phyloP scores from a whole-genome alignment of 805 yeast species.

The Ogataea dorogensis region DNA sequence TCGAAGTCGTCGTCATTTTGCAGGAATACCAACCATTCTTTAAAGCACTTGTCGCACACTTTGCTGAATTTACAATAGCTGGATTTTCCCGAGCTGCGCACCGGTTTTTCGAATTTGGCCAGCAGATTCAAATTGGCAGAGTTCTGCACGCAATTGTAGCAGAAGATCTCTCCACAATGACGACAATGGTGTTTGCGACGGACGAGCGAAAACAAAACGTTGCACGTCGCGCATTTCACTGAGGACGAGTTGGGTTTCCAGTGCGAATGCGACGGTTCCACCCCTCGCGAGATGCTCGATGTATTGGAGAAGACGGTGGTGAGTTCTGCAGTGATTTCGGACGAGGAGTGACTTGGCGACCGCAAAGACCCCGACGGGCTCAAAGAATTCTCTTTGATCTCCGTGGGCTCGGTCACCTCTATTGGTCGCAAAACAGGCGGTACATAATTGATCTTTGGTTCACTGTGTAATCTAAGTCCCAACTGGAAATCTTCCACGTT shows the following conservation, averaged over 20 bases:
- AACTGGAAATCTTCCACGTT: slow-evolving; percentile 7
- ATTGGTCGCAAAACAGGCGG: slow-evolving; percentile 56
- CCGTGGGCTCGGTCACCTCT: slow-evolving; percentile 9
- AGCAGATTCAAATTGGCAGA: slow-evolving; percentile 34
- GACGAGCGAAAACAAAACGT: slow-evolving; percentile 27
- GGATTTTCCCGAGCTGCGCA: slow-evolving; percentile 3
- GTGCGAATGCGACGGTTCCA: slow-evolving; percentile 51
- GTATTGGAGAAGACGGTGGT: slow-evolving; percentile 17
- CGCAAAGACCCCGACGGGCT: not conserved
- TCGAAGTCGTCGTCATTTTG: slow-evolving; percentile 28
- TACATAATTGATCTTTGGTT: slow-evolving; percentile 44
- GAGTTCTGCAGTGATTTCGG: slow-evolving; percentile 5
- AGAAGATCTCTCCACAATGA: slow-evolving; percentile 49
- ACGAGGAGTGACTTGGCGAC: slow-evolving; percentile 2
- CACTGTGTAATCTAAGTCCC: slow-evolving; percentile 33
- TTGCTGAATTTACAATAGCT: slow-evolving; percentile 28
- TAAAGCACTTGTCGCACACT: slow-evolving; percentile 30
- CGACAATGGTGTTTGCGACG: slow-evolving; percentile 49
- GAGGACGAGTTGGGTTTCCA: slow-evolving; percentile 48
- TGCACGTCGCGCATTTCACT: slow-evolving; percentile 38
- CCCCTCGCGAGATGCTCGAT: slow-evolving; percentile 14
- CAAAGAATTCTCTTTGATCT: slow-evolving; percentile 1
- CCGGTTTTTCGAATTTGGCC: slow-evolving; percentile 36
- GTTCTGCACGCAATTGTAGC: slow-evolving; percentile 34
- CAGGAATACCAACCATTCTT: slow-evolving; percentile 27